These are phyloP conservation scores for Funneliformis mosseae DNA, from an alignment of 192 early-diverging fungal species.

Conservation along the genomic window DNA sequence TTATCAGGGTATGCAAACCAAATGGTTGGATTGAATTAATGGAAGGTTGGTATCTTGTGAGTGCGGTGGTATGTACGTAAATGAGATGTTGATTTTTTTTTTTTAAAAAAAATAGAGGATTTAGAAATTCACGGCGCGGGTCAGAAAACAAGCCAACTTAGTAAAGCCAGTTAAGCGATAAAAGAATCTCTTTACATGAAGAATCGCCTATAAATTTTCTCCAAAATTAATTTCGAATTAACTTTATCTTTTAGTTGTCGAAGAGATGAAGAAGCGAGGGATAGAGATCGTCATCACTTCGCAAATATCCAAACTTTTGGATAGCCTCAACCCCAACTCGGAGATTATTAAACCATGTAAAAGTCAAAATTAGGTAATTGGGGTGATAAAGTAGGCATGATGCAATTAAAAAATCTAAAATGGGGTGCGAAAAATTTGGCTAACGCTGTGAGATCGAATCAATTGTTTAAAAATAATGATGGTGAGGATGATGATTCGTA, in stretches of 20 bases:
- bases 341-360: background rate
- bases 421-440: conserved; percentile 3
- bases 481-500: background rate
- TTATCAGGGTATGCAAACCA: conserved; percentile 40
- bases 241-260: too few species aligned
- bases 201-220: too few species aligned
- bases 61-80: background rate
- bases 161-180: too few species aligned
- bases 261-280: too few species aligned
- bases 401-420: background rate
- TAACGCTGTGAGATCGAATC: background rate
- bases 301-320: background rate
- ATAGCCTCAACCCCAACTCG: background rate
- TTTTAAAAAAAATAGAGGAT: background rate
- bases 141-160: too few species aligned
- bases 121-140: too few species aligned
- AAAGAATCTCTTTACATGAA: too few species aligned
- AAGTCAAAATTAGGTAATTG: background rate
- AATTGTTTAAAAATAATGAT: background rate
- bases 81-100: background rate
- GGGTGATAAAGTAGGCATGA: background rate
- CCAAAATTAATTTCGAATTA: too few species aligned
- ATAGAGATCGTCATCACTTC: background rate
- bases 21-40: conserved; percentile 49
- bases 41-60: conserved; percentile 22